phyloP scores from a whole-genome alignment of 768 basidiomycete genomes.

The Tricholoma hemisulphureum region DNA sequence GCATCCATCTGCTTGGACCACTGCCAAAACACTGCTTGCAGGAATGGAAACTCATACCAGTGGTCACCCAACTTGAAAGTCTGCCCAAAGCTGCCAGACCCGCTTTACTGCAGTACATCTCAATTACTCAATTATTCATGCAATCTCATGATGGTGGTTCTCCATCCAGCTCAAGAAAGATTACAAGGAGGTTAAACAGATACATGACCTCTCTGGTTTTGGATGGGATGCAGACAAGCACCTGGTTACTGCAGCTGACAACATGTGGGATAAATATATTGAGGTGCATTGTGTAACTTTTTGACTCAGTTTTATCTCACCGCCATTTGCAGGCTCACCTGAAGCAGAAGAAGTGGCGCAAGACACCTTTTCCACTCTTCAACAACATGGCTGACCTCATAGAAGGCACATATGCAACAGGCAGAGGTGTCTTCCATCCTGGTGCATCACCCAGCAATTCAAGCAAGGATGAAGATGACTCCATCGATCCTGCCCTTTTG shows the following conservation, averaged over 20 bases:
- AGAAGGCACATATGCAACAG: slow-evolving; percentile 8
- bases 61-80: slow-evolving; percentile 5
- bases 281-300: slow-evolving; percentile 11
- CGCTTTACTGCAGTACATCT: background rate
- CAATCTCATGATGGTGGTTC: background rate
- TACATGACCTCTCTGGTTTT: slow-evolving; percentile 24
- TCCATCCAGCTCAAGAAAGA: slow-evolving; percentile 25
- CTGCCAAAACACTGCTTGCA: background rate
- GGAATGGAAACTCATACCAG: background rate
- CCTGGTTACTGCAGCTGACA: slow-evolving; percentile 28
- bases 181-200: slow-evolving; percentile 18
- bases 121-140: background rate
- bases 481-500: slow-evolving; percentile 1
- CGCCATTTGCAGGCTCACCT: slow-evolving; percentile 9
- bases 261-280: slow-evolving; percentile 20
- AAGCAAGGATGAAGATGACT: background rate
- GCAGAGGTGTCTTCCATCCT: slow-evolving; percentile 1
- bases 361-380: slow-evolving; percentile 18
- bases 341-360: slow-evolving; percentile 19
- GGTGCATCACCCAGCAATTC: background rate
- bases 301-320: slow-evolving; percentile 1
- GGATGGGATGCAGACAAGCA: slow-evolving; percentile 25
- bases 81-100: slow-evolving; percentile 3
- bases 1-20: slow-evolving; percentile 4
- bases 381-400: slow-evolving; percentile 5